phyloP scores from a whole-genome alignment of 441 rosid genomes.

The Hura crepitans region DNA sequence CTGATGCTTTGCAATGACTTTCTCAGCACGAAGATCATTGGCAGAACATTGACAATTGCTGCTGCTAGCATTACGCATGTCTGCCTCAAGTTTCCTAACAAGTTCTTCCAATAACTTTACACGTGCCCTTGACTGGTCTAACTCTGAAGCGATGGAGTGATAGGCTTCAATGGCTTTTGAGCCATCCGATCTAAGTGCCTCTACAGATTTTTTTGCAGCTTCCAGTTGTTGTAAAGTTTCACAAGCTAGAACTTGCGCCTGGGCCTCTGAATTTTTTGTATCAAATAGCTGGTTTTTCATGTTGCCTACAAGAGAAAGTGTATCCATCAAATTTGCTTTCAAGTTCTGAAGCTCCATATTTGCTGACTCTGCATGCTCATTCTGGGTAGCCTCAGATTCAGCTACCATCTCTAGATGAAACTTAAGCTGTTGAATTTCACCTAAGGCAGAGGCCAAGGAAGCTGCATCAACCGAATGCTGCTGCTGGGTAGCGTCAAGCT shows the following conservation, averaged over 20 bases:
- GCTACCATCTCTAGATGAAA: slow-evolving; percentile 57
- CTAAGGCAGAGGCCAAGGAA: slow-evolving; percentile 62
- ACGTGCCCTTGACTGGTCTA: slow-evolving; percentile 56
- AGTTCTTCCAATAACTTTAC: slow-evolving; percentile 55
- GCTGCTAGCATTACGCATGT: slow-evolving; percentile 22
- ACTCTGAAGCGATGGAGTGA: slow-evolving; percentile 36
- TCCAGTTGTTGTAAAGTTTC: slow-evolving; percentile 62
- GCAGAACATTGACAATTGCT: slow-evolving; percentile 14
- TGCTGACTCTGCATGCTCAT: slow-evolving; percentile 49
- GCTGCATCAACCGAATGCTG: slow-evolving; percentile 66
- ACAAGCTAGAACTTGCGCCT: slow-evolving; percentile 48
- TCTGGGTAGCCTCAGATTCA: slow-evolving; percentile 54
- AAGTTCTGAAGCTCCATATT: slow-evolving; percentile 50
- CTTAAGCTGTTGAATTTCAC: slow-evolving; percentile 77
- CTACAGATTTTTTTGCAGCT: slow-evolving; percentile 59
- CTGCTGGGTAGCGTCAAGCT: slow-evolving; percentile 73
- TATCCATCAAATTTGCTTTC: slow-evolving; percentile 57
- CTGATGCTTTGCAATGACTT: slow-evolving; percentile 30
- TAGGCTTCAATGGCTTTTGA: slow-evolving; percentile 56
- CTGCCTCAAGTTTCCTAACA: slow-evolving; percentile 50
- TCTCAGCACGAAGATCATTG: slow-evolving; percentile 22
- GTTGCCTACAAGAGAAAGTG: slow-evolving; percentile 54
- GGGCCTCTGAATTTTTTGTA: slow-evolving; percentile 71
- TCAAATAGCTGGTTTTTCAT: slow-evolving; percentile 58
- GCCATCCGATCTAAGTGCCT: slow-evolving; percentile 53